Evolutionary conservation across 768 basidiomycete species (phyloP), one percentile per base, ranked within the genome.

Genomic region (Kwoniella sp.): DNA sequence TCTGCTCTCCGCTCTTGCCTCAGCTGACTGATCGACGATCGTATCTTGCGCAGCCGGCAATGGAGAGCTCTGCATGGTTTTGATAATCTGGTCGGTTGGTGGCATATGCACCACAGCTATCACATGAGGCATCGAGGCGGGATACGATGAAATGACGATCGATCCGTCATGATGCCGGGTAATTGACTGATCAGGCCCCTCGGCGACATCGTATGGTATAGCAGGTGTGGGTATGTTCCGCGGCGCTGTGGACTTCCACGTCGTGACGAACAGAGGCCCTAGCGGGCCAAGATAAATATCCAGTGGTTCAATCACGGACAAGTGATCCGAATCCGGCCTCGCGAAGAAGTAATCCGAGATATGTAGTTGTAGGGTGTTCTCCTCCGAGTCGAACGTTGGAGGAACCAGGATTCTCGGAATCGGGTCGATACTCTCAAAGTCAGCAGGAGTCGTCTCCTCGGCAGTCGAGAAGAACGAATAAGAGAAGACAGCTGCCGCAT

Each of bases 201-300:
- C n/a, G n/a, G n/a, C n/a, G n/a, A n/a, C n/a, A n/a, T 33, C 15
- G 26, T 46, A 39, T 6, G 37, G 52, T 22, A 46, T 42, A 32
- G 44, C 44, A 9, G 20, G 36, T 12, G 44, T 47, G 14, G 52
- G 37, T 11, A 26, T 39, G 19, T 39, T 46, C 43, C 44, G 19
- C 23, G 40, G 38, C 3, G 62, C 38, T 8, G 51, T 59, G 1
- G 43, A 42, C 36, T 38, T 44, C 45, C 45, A 53, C 19, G 85
- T 81, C 17, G 86, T 83, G 46, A 83, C 78, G n/a, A 78, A 80
- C 36, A 95, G 80, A 12, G 91, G 91, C 7, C 91, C 91, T 17
- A 93, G 79, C 58, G 86, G 87, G 25, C 91, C 90, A 7, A 95
- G 81, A 76, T 90, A 93, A 17, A 93, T 83, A 60, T 89, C 85